Percentiles rank a stretch among this genome's conserved stretches.
These are phyloP conservation scores for Cenococcum geophilum DNA, from an alignment of 495 filamentous ascomycete genomes.

Conservation along the genomic window DNA sequence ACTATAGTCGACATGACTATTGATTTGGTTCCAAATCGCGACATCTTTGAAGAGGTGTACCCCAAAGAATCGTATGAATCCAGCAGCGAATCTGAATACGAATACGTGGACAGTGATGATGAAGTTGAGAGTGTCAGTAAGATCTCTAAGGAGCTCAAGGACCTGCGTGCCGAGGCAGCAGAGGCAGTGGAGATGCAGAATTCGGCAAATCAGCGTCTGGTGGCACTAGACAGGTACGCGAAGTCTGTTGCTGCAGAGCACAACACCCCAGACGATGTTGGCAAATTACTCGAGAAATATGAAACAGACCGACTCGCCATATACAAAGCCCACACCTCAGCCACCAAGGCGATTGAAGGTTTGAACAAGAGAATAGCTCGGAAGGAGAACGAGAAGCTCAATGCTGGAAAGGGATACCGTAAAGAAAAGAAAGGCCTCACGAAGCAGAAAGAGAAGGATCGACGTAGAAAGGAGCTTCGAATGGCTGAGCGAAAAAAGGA, in stretches of 20 bases:
- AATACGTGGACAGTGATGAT: slow-evolving; percentile 31
- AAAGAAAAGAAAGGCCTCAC: slow-evolving; percentile 36
- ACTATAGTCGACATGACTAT: slow-evolving; percentile 63
- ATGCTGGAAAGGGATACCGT: slow-evolving; percentile 36
- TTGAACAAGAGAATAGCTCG: slow-evolving; percentile 28
- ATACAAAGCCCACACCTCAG: slow-evolving; percentile 40
- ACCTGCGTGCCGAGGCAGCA: slow-evolving; percentile 25
- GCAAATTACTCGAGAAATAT: slow-evolving; percentile 42
- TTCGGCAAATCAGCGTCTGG: slow-evolving; percentile 28
- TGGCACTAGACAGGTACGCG: slow-evolving; percentile 18
- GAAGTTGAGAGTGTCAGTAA: slow-evolving; percentile 27
- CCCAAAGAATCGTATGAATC: slow-evolving; percentile 43
- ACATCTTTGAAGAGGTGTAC: slow-evolving; percentile 53
- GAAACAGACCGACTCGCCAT: slow-evolving; percentile 45
- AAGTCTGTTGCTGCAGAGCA: slow-evolving; percentile 15
- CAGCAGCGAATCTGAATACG: slow-evolving; percentile 37
- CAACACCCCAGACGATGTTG: slow-evolving; percentile 32
- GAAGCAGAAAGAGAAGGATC: slow-evolving; percentile 38
- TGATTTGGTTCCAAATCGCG: slow-evolving; percentile 54
- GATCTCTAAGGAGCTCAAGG: slow-evolving; percentile 29
- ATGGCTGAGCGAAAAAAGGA: slow-evolving; percentile 45
- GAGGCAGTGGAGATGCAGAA: slow-evolving; percentile 38
- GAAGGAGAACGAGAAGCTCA: slow-evolving; percentile 39
- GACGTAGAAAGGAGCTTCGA: slow-evolving; percentile 34
- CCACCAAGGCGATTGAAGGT: slow-evolving; percentile 33